These are phyloP conservation scores for Aphelidium insulamus DNA, from an alignment of 371 early-diverging fungal genomes.

Conservation along the genomic window DNA sequence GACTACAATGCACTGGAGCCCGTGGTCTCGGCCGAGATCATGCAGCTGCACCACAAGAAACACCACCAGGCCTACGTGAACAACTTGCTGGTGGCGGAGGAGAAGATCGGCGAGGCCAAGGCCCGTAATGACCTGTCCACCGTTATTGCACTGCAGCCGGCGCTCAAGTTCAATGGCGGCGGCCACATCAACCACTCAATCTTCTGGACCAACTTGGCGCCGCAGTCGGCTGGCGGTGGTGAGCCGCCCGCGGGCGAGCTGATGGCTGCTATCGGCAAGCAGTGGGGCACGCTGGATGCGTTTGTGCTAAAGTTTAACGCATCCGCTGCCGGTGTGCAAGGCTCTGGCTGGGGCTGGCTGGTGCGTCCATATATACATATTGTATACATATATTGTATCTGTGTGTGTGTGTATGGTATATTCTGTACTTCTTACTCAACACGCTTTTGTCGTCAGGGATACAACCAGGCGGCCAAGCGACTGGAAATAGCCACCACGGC, in stretches of 20 bases:
- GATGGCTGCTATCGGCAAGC: slow-evolving; percentile 40
- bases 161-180: slow-evolving; percentile 85
- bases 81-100: slow-evolving; percentile 33
- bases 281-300: slow-evolving; percentile 72
- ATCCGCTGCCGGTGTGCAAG: slow-evolving; percentile 70
- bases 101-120: slow-evolving; percentile 47
- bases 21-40: slow-evolving; percentile 77
- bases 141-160: slow-evolving; percentile 49
- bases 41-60: slow-evolving; percentile 87
- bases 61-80: slow-evolving; percentile 75
- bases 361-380: slow-evolving; percentile 17
- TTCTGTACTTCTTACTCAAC: neutral
- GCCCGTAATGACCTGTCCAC: slow-evolving; percentile 40
- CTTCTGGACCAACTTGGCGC: slow-evolving; percentile 86
- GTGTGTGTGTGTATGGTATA: neutral
- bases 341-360: slow-evolving; percentile 97
- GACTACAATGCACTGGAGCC: slow-evolving; percentile 75
- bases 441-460: slow-evolving; percentile 16
- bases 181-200: slow-evolving; percentile 95
- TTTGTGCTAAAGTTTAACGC: slow-evolving; percentile 60
- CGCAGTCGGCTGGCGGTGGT: slow-evolving; percentile 53
- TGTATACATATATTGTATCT: no score
- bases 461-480: slow-evolving; percentile 47
- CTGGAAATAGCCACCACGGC: slow-evolving; percentile 71
- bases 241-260: slow-evolving; percentile 38